Evolutionary conservation across 768 basidiomycete species (phyloP).

Genomic region (Baorangia bicolor): DNA sequence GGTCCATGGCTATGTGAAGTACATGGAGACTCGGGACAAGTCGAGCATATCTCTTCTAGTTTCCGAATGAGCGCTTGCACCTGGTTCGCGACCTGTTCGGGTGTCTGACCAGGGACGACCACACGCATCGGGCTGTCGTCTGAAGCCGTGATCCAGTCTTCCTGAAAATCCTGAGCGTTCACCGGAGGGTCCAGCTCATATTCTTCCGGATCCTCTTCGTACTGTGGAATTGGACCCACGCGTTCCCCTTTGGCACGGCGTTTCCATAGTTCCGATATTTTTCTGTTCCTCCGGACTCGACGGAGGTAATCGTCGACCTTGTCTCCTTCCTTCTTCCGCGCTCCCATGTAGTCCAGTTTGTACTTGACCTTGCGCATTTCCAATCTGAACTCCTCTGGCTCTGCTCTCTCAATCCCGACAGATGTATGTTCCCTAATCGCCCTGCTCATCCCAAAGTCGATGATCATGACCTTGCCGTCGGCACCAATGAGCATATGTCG

Average conservation of each 20-base stretch:
- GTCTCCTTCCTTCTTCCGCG: slow-evolving; percentile 35
- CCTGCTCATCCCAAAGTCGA: slow-evolving; percentile 51
- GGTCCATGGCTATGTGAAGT: not conserved
- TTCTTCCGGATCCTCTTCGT: slow-evolving; percentile 33
- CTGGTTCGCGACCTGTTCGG: slow-evolving; percentile 19
- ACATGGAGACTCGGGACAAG: not conserved
- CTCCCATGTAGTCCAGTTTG: slow-evolving; percentile 46
- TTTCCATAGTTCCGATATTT: slow-evolving; percentile 25
- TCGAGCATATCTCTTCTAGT: slow-evolving; percentile 17
- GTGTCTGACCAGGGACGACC: slow-evolving; percentile 38
- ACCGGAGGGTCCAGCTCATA: slow-evolving; percentile 35
- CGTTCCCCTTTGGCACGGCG: slow-evolving; percentile 30
- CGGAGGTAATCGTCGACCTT: slow-evolving; percentile 32
- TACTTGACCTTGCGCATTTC: slow-evolving; percentile 60
- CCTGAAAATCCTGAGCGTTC: slow-evolving; percentile 32
- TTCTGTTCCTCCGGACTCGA: slow-evolving; percentile 30
- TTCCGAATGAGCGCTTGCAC: slow-evolving; percentile 22
- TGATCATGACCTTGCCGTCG: slow-evolving; percentile 51
- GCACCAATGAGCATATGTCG: slow-evolving; percentile 55
- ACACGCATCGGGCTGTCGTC: slow-evolving; percentile 34
- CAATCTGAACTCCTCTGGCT: slow-evolving; percentile 40
- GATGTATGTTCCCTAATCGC: slow-evolving; percentile 30
- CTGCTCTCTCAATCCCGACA: slow-evolving; percentile 37
- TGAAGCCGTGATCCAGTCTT: slow-evolving; percentile 37
- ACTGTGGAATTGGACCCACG: slow-evolving; percentile 30